Evolutionary conservation across 352 stramenopile species (phyloP), one percentile per base, ranked within the genome.

Genomic region (Globisporangium radiosum): DNA sequence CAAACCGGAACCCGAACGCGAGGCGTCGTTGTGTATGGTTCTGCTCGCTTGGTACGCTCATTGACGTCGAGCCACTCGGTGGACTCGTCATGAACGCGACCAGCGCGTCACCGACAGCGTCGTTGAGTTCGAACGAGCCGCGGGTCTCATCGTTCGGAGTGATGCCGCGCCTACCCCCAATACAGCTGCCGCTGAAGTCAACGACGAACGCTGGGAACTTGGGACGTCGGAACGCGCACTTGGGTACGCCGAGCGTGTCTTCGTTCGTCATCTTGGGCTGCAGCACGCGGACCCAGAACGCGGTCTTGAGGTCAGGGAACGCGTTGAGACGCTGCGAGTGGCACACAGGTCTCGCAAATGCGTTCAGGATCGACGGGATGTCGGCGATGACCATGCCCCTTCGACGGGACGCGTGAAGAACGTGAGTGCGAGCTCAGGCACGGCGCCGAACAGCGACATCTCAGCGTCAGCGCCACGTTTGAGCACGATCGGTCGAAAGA

Each of bases 211-310:
- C 0, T 19, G 57, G 57, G 33, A 53, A 62, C 7, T 11, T 13
- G 2, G 57, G 15, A 0, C 36, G 25, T 14, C 39, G 53, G 38
- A 62, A 49, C 14, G n/a, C 33, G 7, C 8, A 19, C 9, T 52
- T 33, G n/a, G 5, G 42, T 8, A 62, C 50, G 11, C 37, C 4
- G 38, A 7, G 9, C 19, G 45, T 52, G 14, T 2, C 6, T 13
- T 54, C 39, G 19, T 40, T 42, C 33, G 38, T 39, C 59, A 59
- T 55, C 0, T n/a, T 9, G 10, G 59, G 59, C 6, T 19, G 2
- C 9, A 66, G 8, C 5, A 66, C 17, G 42, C 52, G 47, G 5
- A 51, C 4, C 60, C 55, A 66, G 40, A 66, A 54, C 11, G 42
- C 60, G 33, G 10, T 25, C 33, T 61, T 62, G 48, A 61, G 40